Evolutionary conservation across 2,329 filamentous ascomycete genomes (phyloP), one percentile per base, ranked within the genome.

Genomic region (Ceratocystis destructans): DNA sequence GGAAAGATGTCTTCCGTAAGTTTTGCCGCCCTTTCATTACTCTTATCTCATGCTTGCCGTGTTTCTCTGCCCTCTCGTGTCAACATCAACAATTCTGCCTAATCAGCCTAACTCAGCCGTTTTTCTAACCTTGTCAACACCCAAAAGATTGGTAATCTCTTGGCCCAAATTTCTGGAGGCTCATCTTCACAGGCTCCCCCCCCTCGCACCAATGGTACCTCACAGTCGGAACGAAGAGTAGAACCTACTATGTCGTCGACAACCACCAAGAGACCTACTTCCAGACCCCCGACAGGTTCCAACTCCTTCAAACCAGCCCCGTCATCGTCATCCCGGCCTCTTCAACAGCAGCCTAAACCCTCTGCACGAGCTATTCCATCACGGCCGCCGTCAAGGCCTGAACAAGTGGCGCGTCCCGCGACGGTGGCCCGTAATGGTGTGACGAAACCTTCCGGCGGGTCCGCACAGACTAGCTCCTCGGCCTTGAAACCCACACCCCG

Each of bases 331-430:
- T 69, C 64, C 28, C 66, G 50, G 55, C 65, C 74, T 7, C 70
- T 70, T 62, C 71, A 66, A 20, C 31, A 25, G n/a, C 28, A 73
- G 44, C 28, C 73, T 50, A 72, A 72, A 37, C 73, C 74, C 66
- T 69, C 74, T 64, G 71, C 69, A 68, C 71, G 73, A 22, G 70
- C 72, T 37, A 73, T 73, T 61, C 67, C 71, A 3, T 65, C 69
- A 59, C 66, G 62, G 64, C 61, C 61, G 5, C 66, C 66, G 15
- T 17, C 55, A 37, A 64, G 73, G 73, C 68, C 71, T 73, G 61
- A 66, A 70, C 20, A 63, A 64, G 46, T 55, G 63, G 64, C 72
- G 37, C 57, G 61, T 15, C 25, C 62, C 48, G 41, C 41, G 45
- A 50, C 64, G 1, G 44, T 64, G n/a, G 61, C 55, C 5, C 46